phyloP scores from a whole-genome alignment of 2,329 filamentous ascomycete genomes.

The Diaporthe sp. region DNA sequence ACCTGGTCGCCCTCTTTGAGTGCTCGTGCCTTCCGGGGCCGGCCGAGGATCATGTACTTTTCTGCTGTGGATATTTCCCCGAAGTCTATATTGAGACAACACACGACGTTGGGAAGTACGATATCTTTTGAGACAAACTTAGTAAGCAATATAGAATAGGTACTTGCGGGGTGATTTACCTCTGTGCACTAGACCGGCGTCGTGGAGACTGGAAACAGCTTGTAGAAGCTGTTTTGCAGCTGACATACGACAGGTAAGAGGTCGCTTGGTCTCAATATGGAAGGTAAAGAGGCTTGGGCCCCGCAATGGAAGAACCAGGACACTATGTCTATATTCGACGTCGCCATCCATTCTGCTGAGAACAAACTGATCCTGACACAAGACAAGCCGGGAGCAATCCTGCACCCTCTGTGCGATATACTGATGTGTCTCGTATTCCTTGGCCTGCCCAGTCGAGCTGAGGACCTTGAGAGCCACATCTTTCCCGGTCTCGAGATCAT shows the following conservation, averaged over 20 bases:
- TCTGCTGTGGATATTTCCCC: neutral
- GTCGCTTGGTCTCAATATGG: neutral
- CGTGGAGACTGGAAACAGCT: neutral
- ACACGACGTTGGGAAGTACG: neutral
- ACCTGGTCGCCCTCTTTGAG: neutral
- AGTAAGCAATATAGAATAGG: neutral
- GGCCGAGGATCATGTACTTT: neutral
- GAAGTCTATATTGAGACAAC: neutral
- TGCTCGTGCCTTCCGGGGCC: conserved; percentile 1
- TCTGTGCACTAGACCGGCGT: conserved; percentile 1
- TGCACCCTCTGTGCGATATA: neutral
- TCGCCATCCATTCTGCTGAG: neutral
- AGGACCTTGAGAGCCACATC: conserved; percentile 31
- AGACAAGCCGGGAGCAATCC: neutral
- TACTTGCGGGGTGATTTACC: neutral
- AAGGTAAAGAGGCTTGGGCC: neutral
- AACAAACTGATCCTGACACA: neutral
- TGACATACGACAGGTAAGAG: neutral
- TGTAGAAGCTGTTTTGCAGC: conserved; percentile 11
- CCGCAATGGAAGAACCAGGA: conserved; percentile 3
- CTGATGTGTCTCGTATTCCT: neutral
- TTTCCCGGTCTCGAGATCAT: neutral
- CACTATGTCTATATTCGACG: neutral
- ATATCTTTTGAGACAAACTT: neutral
- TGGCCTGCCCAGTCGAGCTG: neutral